phyloP scores from a whole-genome alignment of 176 grass and related monocot species.

The Musa acuminata region DNA sequence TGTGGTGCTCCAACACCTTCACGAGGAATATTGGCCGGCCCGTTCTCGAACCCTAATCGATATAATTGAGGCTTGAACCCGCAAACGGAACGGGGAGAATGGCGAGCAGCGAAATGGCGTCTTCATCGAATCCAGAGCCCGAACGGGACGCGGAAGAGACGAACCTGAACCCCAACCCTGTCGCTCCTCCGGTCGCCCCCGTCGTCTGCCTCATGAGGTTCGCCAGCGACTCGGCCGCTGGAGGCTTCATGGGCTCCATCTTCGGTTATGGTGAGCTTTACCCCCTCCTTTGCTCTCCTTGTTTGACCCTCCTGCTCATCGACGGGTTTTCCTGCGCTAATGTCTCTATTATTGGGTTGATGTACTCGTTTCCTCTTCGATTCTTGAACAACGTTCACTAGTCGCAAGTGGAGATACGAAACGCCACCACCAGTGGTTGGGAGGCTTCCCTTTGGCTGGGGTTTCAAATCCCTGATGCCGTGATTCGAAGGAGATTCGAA shows the following conservation, averaged over 20 bases:
- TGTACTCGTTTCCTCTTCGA: too few species aligned
- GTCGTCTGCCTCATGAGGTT: constrained; percentile 61
- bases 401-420: too few species aligned
- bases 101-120: not conserved
- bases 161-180: not conserved
- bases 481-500: too few species aligned
- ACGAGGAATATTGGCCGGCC: too few species aligned
- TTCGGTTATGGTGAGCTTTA: constrained; percentile 59
- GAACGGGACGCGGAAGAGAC: not conserved
- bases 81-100: too few species aligned
- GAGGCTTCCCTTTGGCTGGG: too few species aligned
- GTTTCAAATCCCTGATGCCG: too few species aligned
- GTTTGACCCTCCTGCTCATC: not conserved
- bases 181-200: constrained; percentile 13
- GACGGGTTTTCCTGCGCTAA: not conserved
- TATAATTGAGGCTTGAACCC: too few species aligned
- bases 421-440: too few species aligned
- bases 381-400: too few species aligned
- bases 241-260: constrained; percentile 67
- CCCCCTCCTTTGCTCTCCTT: not conserved
- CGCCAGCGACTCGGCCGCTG: constrained; percentile 61
- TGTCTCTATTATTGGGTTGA: not conserved
- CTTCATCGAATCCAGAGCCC: not conserved
- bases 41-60: too few species aligned
- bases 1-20: too few species aligned